Conservation (phyloP, 129 eudicot genomes). For the Escallonia rubra region DNA sequence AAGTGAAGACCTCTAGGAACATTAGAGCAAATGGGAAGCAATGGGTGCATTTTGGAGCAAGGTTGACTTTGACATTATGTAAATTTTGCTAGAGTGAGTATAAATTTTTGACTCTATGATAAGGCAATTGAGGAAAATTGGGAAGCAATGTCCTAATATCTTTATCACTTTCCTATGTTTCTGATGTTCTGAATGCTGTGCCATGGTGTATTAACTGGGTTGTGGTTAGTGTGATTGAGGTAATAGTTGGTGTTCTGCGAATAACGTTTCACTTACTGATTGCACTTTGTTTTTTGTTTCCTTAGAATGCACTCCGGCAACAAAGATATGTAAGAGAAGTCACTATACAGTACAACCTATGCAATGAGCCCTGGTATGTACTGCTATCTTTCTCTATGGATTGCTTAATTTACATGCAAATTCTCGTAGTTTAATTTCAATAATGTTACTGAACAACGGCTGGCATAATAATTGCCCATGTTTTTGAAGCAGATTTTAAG, state of each 20-base stretch:
- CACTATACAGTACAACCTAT: constrained; percentile 86
- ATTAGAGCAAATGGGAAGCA: no score
- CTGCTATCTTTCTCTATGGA: background rate
- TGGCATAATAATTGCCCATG: no score
- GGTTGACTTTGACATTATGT: no score
- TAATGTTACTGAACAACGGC: no score
- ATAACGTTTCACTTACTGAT: background rate
- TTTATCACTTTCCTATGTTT: background rate
- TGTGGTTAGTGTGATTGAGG: background rate
- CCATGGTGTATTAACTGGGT: background rate
- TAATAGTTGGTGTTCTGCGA: background rate
- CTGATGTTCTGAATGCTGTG: background rate
- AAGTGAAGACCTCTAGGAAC: no score
- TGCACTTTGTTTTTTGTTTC: constrained; percentile 4
- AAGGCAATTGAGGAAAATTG: no score
- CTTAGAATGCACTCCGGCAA: constrained; percentile 84
- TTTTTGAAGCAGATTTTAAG: no score
- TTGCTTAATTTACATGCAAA: background rate
- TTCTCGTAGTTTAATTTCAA: no score
- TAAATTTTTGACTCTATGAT: no score
- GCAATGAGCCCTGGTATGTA: constrained; percentile 95
- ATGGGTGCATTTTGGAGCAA: no score
- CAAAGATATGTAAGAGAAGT: constrained; percentile 95
- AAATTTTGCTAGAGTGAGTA: no score
- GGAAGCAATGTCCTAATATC: no score